Evolutionary conservation across 2,329 filamentous ascomycete species (phyloP).

Genomic region (Rhinocladiella mackenziei): DNA sequence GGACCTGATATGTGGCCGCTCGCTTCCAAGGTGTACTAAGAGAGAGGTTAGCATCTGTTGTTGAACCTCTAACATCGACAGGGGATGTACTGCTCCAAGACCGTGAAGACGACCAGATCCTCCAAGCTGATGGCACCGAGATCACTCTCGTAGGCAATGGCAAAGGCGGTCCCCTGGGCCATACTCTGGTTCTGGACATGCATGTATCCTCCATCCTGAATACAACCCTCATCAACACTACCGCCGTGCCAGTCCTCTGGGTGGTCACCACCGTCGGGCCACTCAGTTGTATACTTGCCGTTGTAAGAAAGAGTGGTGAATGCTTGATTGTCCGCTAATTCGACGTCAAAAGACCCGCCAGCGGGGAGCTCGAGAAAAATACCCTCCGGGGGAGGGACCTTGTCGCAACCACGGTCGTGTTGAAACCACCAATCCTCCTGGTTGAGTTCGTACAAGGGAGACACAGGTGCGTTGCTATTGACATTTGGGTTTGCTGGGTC

Average conservation of each 20-base stretch:
- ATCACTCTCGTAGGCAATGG: slow-evolving; percentile 50
- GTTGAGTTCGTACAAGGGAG: slow-evolving; percentile 46
- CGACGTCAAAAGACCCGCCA: slow-evolving; percentile 47
- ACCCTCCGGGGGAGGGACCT: slow-evolving; percentile 36
- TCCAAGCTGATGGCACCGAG: slow-evolving; percentile 47
- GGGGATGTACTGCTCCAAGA: slow-evolving; percentile 41
- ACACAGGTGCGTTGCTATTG: slow-evolving; percentile 47
- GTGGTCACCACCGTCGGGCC: slow-evolving; percentile 48
- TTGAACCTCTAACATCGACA: slow-evolving; percentile 13
- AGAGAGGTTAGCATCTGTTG: background rate
- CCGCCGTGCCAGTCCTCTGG: slow-evolving; percentile 46
- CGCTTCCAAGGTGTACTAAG: slow-evolving; percentile 39
- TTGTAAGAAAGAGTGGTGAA: slow-evolving; percentile 47
- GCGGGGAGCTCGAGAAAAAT: slow-evolving; percentile 48
- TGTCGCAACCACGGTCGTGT: slow-evolving; percentile 46
- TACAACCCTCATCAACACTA: slow-evolving; percentile 35
- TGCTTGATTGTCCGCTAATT: slow-evolving; percentile 50
- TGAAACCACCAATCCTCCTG: slow-evolving; percentile 52
- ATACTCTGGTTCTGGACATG: slow-evolving; percentile 45
- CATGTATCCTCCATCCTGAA: slow-evolving; percentile 44
- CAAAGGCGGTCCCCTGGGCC: slow-evolving; percentile 48
- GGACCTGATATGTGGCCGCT: slow-evolving; percentile 38
- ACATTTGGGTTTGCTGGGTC: slow-evolving; percentile 34
- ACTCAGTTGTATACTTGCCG: slow-evolving; percentile 39
- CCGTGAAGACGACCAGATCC: slow-evolving; percentile 51